These are phyloP conservation scores for Medicago truncatula DNA, from an alignment of 306 rosid species.

Conservation along the genomic window MtrunA17r5.0-ANR NC_053046.1:35681501-35682000, in stretches of 20 bases:
- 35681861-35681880: background rate
- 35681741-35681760: background rate
- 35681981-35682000: slow-evolving; percentile 83
- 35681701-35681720: slow-evolving; percentile 2
- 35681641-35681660: background rate
- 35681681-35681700: background rate
- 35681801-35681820: slow-evolving; percentile 12
- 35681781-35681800: slow-evolving; percentile 1
- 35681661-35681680: background rate
- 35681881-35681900: background rate
- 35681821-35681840: slow-evolving; percentile 3
- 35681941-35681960: slow-evolving; percentile 67
- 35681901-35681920: slow-evolving; percentile 44
- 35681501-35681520: background rate
- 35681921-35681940: slow-evolving; percentile 52
- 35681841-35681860: slow-evolving; percentile 22
- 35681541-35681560: background rate
- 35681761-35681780: background rate
- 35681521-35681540: background rate
- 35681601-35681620: no score
- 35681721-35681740: slow-evolving; percentile 1
- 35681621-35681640: background rate
- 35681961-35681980: slow-evolving; percentile 74
- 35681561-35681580: background rate
- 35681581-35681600: no score